Evolutionary conservation across 2,329 filamentous ascomycete species (phyloP).

Genomic region (Aspergillus ochraceus): DNA sequence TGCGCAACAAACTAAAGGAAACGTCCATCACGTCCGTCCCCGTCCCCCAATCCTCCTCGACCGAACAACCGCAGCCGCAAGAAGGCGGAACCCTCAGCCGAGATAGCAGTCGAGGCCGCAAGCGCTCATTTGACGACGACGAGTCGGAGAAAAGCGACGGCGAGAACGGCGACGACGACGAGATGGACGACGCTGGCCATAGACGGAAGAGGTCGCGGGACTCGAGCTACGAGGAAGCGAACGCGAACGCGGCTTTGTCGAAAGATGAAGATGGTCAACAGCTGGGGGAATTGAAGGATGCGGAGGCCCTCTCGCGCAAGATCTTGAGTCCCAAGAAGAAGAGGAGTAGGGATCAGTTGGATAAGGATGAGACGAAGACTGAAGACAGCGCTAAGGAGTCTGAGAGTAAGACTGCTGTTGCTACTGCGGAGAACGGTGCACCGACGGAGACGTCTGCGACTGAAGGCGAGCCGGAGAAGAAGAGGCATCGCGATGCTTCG

Average conservation of each 20-base stretch:
- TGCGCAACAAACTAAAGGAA: slow-evolving; percentile 62
- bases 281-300: slow-evolving; percentile 12
- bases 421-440: slow-evolving; percentile 10
- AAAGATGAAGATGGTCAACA: background rate
- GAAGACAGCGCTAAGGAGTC: slow-evolving; percentile 16
- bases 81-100: slow-evolving; percentile 16
- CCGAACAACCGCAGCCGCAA: slow-evolving; percentile 9
- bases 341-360: slow-evolving; percentile 44
- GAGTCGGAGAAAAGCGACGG: slow-evolving; percentile 21
- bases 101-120: slow-evolving; percentile 28
- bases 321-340: slow-evolving; percentile 44
- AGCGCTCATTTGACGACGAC: slow-evolving; percentile 38
- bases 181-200: slow-evolving; percentile 30
- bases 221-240: slow-evolving; percentile 33
- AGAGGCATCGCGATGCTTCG: slow-evolving; percentile 44
- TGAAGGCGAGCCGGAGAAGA: slow-evolving; percentile 43
- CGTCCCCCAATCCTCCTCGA: slow-evolving; percentile 17
- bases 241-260: background rate
- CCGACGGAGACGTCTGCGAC: slow-evolving; percentile 15
- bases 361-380: slow-evolving; percentile 32
- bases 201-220: slow-evolving; percentile 47
- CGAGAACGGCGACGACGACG: slow-evolving; percentile 2
- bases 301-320: slow-evolving; percentile 19
- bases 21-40: slow-evolving; percentile 55
- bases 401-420: slow-evolving; percentile 12